Evolutionary conservation across 192 early-diverging fungal genomes (phyloP), one percentile per base, ranked within the genome.

Genomic region (Backusella sp.): DNA sequence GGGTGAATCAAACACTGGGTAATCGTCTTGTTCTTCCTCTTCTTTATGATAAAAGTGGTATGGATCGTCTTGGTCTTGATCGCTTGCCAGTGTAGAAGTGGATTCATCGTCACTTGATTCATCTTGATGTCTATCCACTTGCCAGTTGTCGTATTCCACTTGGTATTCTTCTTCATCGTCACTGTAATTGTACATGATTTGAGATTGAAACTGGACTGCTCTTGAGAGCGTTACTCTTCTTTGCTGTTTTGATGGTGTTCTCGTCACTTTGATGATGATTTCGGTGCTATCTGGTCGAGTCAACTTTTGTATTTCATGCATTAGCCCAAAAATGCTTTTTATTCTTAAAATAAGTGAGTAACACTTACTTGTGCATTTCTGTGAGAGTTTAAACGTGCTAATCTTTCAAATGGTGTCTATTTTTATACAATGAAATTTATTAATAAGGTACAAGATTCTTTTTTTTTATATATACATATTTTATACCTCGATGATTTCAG

Each of bases 401-500:
- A 76, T 34, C 92, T 85, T 77, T 95, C 94, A 77, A 84, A 91
- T 0, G 94, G 94, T 4, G 93, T 95, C 88, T 90, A 32, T 15
- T 44, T 30, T 53, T 53, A 53, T 35, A 14, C 34, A 30, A 21
- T 53, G 6, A 23, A 21, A 3, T n/a, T 8, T 26, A 59, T 26
- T 59, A 23, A 59, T 23, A 21, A 26, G 53, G 53, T 59, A 59
- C 11, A 59, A 28, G 26, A 12, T 14, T 5, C 3, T 28, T 62
- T 26, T 12, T 23, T 62, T 6, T 19, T 35, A 14, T 1, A 32
- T 32, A 32, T 32, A 3, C 3, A 32, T 32, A 32, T 32, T 3
- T 32, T 39, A 46, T 46, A 92, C 91, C 81, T 95, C 94, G 53
- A 95, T 90, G 74, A 94, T 94, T 76, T 96, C 94, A 1, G 94